Percentiles rank a stretch among this genome's conserved stretches.
Conservation (phyloP, 2,329 filamentous ascomycete genomes). For the Penicillium rolfsii region DNA sequence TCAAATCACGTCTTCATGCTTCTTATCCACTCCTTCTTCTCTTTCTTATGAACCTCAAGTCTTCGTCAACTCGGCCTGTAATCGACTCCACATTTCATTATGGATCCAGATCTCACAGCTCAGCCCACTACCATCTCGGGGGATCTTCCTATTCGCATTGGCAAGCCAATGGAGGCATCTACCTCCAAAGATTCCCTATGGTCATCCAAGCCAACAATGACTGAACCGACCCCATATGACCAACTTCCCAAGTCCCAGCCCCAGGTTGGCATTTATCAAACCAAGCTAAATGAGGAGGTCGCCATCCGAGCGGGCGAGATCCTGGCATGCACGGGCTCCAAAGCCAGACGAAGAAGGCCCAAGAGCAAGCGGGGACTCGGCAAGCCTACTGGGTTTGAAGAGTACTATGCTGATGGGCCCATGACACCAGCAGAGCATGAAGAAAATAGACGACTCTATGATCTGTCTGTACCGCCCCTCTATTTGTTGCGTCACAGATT, state of each 20-base stretch:
- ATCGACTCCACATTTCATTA: background rate
- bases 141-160: background rate
- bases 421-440: constrained; percentile 70
- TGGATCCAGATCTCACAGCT: background rate
- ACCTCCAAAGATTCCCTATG: background rate
- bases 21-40: background rate
- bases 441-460: constrained; percentile 71
- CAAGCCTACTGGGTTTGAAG: constrained; percentile 64
- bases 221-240: background rate
- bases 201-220: background rate
- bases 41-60: background rate
- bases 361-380: constrained; percentile 44
- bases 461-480: constrained; percentile 53
- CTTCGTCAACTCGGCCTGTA: background rate
- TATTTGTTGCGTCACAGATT: background rate
- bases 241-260: background rate
- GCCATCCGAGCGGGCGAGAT: background rate
- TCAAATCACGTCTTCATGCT: background rate
- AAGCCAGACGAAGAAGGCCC: constrained; percentile 41
- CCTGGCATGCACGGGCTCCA: constrained; percentile 27
- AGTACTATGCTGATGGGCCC: constrained; percentile 78
- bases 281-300: background rate
- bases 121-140: constrained; percentile 2
- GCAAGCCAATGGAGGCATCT: background rate
- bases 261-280: background rate